These are phyloP conservation scores for Arthroderma uncinatum DNA, from an alignment of 2,329 filamentous ascomycete genomes.

Conservation along the genomic window DNA sequence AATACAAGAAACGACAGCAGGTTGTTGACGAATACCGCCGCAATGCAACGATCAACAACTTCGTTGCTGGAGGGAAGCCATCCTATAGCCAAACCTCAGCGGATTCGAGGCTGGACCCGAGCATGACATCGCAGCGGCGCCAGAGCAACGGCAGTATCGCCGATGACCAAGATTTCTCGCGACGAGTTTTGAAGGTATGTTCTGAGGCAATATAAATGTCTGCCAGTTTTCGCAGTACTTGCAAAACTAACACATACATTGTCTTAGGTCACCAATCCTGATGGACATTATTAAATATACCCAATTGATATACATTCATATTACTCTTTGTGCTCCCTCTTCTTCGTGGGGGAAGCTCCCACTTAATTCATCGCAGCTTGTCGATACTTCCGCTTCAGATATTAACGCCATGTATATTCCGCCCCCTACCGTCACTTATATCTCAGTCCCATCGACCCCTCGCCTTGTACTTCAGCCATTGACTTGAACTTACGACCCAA, in stretches of 20 bases:
- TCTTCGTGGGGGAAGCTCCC: background rate
- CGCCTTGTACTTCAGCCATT: background rate
- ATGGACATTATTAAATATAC: slow-evolving; percentile 11
- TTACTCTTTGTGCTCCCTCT: background rate
- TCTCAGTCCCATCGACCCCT: background rate
- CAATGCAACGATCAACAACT: slow-evolving; percentile 66
- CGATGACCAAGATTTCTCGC: slow-evolving; percentile 92
- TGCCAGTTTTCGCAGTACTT: too few species aligned
- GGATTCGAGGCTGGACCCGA: slow-evolving; percentile 78
- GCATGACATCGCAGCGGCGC: slow-evolving; percentile 66
- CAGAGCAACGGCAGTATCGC: slow-evolving; percentile 93
- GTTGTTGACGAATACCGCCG: slow-evolving; percentile 76
- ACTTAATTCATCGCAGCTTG: background rate
- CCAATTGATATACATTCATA: background rate
- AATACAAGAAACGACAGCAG: slow-evolving; percentile 62
- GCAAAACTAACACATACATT: slow-evolving; percentile 8
- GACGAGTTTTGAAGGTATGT: slow-evolving; percentile 80
- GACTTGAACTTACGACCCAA: slow-evolving; percentile 2
- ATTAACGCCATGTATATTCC: slow-evolving; percentile 1
- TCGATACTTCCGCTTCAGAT: background rate
- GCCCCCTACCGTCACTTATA: background rate
- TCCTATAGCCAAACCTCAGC: slow-evolving; percentile 53
- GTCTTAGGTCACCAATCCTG: slow-evolving; percentile 15
- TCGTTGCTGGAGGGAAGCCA: slow-evolving; percentile 50
- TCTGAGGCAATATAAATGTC: background rate